These are phyloP conservation scores for Candida anglica DNA, from an alignment of 805 yeast species.

Conservation along the genomic window DNA sequence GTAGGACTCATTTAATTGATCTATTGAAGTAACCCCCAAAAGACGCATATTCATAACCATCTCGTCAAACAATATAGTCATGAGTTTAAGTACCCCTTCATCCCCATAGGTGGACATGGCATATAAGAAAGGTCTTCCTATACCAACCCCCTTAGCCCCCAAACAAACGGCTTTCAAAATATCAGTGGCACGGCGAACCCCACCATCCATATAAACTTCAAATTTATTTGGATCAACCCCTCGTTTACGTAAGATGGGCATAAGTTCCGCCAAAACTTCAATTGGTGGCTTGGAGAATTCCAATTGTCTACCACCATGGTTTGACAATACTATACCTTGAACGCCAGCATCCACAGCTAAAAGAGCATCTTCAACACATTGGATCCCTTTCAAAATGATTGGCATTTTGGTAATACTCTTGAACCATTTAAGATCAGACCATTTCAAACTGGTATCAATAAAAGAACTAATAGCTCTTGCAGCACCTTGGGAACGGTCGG, in stretches of 20 bases:
- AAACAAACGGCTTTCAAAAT: slow-evolving; percentile 60
- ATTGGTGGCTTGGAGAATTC: slow-evolving; percentile 61
- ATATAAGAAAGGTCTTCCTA: slow-evolving; percentile 62
- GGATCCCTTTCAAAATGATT: slow-evolving; percentile 57
- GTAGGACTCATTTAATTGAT: slow-evolving; percentile 52
- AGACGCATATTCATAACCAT: slow-evolving; percentile 63
- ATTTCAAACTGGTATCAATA: slow-evolving; percentile 45
- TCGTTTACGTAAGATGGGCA: slow-evolving; percentile 33
- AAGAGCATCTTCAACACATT: slow-evolving; percentile 61
- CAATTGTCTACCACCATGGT: slow-evolving; percentile 73
- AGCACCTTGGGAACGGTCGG: slow-evolving; percentile 77
- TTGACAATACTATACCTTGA: slow-evolving; percentile 63
- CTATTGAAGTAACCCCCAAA: slow-evolving; percentile 52
- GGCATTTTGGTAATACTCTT: slow-evolving; percentile 35
- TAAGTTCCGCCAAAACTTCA: slow-evolving; percentile 56
- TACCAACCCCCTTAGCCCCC: slow-evolving; percentile 67
- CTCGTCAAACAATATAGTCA: slow-evolving; percentile 58
- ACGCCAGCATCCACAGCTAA: slow-evolving; percentile 56
- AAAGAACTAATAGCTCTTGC: slow-evolving; percentile 84
- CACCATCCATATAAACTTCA: slow-evolving; percentile 63
- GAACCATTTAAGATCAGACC: slow-evolving; percentile 41
- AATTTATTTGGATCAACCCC: slow-evolving; percentile 21
- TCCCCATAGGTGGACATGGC: slow-evolving; percentile 63
- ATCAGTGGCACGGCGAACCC: slow-evolving; percentile 65
- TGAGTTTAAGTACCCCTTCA: slow-evolving; percentile 58